Evolutionary conservation across 2,329 filamentous ascomycete genomes (phyloP).

Genomic region (Botrytis cinerea): DNA sequence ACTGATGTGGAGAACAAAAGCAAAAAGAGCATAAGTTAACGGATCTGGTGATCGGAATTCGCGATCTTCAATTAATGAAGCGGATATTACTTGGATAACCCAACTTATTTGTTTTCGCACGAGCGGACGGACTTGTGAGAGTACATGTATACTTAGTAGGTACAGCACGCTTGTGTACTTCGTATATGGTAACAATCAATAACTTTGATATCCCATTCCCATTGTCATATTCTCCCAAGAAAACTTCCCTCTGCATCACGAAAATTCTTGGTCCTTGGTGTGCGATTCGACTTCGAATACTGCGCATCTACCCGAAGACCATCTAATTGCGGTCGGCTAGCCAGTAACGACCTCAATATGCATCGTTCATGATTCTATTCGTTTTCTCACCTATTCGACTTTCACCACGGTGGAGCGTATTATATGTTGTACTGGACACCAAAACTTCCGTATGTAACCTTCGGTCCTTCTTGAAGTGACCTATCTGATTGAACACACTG

Average conservation of each 20-base stretch:
- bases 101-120: not conserved
- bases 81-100: not conserved
- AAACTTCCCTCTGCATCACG: not conserved
- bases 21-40: not conserved
- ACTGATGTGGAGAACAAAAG: conserved; percentile 3
- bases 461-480: conserved; percentile 32
- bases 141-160: not conserved
- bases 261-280: conserved; percentile 1
- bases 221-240: not conserved
- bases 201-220: not conserved
- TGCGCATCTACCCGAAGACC: conserved; percentile 15
- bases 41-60: not conserved
- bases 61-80: conserved; percentile 3
- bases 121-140: not conserved
- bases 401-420: conserved; percentile 7
- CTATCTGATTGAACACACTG: conserved; percentile 26
- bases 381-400: not conserved
- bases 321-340: conserved; percentile 1
- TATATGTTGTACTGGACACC: conserved; percentile 15
- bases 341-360: not conserved
- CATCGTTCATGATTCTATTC: conserved; percentile 6
- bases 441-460: conserved; percentile 19
- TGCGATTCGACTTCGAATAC: conserved; percentile 21
- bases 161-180: conserved; percentile 11
- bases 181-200: not conserved